Base-by-base conservation (phyloP, 257 asterid species). In the Vinca minor region DNA sequence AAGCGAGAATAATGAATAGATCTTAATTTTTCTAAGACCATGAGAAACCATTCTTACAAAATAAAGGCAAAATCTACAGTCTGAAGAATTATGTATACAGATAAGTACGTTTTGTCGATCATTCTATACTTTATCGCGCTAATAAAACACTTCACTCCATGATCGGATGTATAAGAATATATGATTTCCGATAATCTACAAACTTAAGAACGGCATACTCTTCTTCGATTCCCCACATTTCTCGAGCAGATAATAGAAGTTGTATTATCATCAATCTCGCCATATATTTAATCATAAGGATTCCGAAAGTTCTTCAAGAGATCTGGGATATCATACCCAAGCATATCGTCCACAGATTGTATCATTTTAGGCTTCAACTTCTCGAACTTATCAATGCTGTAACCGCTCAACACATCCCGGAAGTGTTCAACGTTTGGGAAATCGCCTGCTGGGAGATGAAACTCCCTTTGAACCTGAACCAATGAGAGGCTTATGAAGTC, bases 341-440 rank as follows among this genome's bases (percentile, higher is more conserved):
- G 95, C 98, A 92, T 92, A 74, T 92, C 95, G 32, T 92, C 96
- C 18, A 89, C 96, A 3, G 79, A 32, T 67, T 92, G 95, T 62
- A 92, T 79, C 98, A 87, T 84, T 74, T 78, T 92, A 1, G 93
- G 87, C 62, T 89, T 92, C 89, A 92, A 59, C 79, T 85, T 85
- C 81, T 92, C 96, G 52, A 92, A 92, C 63, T 77, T 89, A 48
- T 92, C 98, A 10, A 89, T 65, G 67, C 55, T 89, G 71, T 92
- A 89, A 6, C 96, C 96, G 41, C 89, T 71, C 69, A 89, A 68
- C 1, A 67, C 71, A 42, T 85, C 89, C 76, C 73, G 85, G 52
- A 82, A 92, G 15, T 92, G 94, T 45, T 92, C 98, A 2, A 81
- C 81, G 4, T 83, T 79, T 4, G 98, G 98, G 74, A 92, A 89